Evolutionary conservation across 169 alveolate species (phyloP).

Genomic region (Cryptosporidium baileyi): DNA sequence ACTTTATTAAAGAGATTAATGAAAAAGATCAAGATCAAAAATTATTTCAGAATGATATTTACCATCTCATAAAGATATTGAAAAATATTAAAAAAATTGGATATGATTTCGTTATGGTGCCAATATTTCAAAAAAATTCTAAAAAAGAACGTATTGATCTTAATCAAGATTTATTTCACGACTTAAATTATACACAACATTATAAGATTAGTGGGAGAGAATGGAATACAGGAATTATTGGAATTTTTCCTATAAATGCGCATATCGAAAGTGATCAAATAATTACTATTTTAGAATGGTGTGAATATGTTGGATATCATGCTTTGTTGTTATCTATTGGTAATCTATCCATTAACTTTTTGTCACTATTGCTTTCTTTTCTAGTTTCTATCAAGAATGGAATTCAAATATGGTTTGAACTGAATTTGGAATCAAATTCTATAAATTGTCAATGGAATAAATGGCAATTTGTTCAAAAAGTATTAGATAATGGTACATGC

Average conservation of each 20-base stretch:
- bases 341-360: background rate
- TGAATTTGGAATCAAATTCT: background rate
- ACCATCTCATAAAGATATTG: background rate
- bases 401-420: slow-evolving; percentile 35
- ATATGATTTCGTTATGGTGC: slow-evolving; percentile 41
- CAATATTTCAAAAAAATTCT: background rate
- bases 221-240: slow-evolving; percentile 47
- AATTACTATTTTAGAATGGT: slow-evolving; percentile 20
- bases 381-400: background rate
- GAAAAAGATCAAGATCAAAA: background rate
- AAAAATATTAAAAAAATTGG: slow-evolving; percentile 8
- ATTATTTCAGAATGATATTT: slow-evolving; percentile 12
- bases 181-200: slow-evolving; percentile 8
- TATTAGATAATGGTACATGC: background rate
- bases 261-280: background rate
- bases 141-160: background rate
- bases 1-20: background rate
- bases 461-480: slow-evolving; percentile 4
- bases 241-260: slow-evolving; percentile 5
- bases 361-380: slow-evolving; percentile 7
- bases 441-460: slow-evolving; percentile 17
- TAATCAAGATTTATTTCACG: too few relatives aligned
- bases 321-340: slow-evolving; percentile 16
- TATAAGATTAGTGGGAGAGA: slow-evolving; percentile 6
- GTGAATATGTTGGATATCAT: slow-evolving; percentile 59